These are phyloP conservation scores for Jackrogersella multiformis DNA, from an alignment of 495 filamentous ascomycete genomes.

Conservation along the genomic window DNA sequence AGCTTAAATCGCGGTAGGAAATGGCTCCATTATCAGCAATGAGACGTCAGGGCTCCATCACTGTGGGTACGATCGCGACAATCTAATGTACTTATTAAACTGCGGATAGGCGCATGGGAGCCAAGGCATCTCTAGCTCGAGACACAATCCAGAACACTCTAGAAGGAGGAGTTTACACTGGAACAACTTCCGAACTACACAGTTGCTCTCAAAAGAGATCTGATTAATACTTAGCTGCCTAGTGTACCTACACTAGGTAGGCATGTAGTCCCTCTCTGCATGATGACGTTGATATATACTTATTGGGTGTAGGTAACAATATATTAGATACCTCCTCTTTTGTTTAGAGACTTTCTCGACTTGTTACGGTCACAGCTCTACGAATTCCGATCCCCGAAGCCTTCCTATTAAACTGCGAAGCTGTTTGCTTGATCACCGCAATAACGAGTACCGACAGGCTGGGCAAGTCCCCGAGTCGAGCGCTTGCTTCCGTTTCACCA, in stretches of 20 bases:
- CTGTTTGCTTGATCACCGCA: conserved; percentile 28
- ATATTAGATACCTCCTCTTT: conserved; percentile 22
- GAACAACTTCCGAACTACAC: conserved; percentile 3
- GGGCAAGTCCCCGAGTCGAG: conserved; percentile 32
- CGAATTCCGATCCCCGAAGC: conserved; percentile 35
- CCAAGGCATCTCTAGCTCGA: conserved; percentile 22
- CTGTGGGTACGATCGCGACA: conserved; percentile 34
- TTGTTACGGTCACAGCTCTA: conserved; percentile 2
- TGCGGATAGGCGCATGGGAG: conserved; percentile 27
- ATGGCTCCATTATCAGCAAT: conserved; percentile 36
- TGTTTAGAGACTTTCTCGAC: neutral
- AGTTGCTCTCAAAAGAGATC: conserved; percentile 22
- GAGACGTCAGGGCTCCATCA: conserved; percentile 35
- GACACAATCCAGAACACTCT: conserved; percentile 30
- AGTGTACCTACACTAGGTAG: too few species aligned
- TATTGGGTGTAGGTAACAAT: conserved; percentile 26
- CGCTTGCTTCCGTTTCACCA: conserved; percentile 25
- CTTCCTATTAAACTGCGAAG: neutral
- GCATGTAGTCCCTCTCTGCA: conserved; percentile 23
- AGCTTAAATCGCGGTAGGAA: neutral
- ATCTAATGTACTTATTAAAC: too few species aligned
- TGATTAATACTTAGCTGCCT: too few species aligned
- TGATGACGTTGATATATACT: neutral
- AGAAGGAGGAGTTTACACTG: conserved; percentile 11
- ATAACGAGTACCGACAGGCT: conserved; percentile 35